Evolutionary conservation across 305 asterid genomes (phyloP).

Genomic region (Caryopteris hybrid): DNA sequence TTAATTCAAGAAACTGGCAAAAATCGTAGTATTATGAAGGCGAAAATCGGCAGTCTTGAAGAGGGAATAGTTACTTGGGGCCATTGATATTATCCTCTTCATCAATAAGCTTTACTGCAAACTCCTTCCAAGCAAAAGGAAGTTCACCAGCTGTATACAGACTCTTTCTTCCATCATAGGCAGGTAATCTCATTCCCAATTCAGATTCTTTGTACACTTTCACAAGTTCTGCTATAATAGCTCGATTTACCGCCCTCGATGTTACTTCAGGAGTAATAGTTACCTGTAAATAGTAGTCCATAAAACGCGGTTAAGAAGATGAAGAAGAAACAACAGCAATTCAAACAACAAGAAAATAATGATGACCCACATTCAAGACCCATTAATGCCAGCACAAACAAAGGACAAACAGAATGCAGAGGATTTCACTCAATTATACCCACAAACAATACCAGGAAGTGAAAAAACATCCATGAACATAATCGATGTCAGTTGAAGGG

Average conservation of each 20-base stretch:
- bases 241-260: slow-evolving; percentile 76
- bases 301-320: no score
- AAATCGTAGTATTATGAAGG: neutral
- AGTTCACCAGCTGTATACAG: slow-evolving; percentile 97
- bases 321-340: slow-evolving; percentile 4
- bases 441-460: slow-evolving; percentile 24
- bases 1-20: neutral
- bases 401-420: slow-evolving; percentile 32
- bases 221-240: slow-evolving; percentile 79
- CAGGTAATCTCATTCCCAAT: slow-evolving; percentile 87
- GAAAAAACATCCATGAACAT: slow-evolving; percentile 30
- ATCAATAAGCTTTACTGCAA: slow-evolving; percentile 67
- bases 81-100: slow-evolving; percentile 74
- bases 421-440: slow-evolving; percentile 27
- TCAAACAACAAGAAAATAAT: slow-evolving; percentile 35
- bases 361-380: slow-evolving; percentile 27
- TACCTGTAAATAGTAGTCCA: slow-evolving; percentile 55
- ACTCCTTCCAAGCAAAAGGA: slow-evolving; percentile 92
- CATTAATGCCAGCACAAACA: slow-evolving; percentile 45
- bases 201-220: slow-evolving; percentile 80
- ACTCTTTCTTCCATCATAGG: slow-evolving; percentile 93
- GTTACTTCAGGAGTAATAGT: slow-evolving; percentile 88
- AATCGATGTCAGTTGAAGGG: slow-evolving; percentile 48
- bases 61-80: slow-evolving; percentile 60
- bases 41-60: slow-evolving; percentile 1